Evolutionary conservation across 1,139 yeast species (phyloP), one percentile per base, ranked within the genome.

Genomic region (Suhomyces wounanorum): DNA sequence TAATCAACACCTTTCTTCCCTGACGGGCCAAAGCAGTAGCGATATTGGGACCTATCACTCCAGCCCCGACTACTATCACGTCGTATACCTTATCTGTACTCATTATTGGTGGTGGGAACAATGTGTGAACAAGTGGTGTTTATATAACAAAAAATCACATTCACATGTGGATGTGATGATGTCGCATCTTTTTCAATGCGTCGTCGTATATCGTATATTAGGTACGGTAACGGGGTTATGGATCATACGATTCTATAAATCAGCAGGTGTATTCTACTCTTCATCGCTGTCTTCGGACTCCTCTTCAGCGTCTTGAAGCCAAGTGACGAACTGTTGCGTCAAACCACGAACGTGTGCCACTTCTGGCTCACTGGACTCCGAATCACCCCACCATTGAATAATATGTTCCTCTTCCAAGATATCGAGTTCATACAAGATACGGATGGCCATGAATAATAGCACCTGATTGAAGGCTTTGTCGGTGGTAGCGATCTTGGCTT

Each of bases 1-100:
- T 73, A 39, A 87, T 82, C 50, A 87, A 67, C 17, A 87, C 94
- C 48, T 79, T 77, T 60, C 96, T 78, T 38, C 98, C 98, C 63
- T 89, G 96, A 60, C 95, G 80, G 1, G 97, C 98, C 52, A 94
- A 72, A 3, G 90, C 91, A 0, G 92, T 87, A 44, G 98, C 98
- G 26, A 94, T 78, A 51, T 94, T 85, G 4, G 99, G 97, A 1
- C 99, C 99, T 13, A 89, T 86, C 18, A 94, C 96, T 41, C 99
- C 99, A 13, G 98, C 97, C 17, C 99, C 98, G 35, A 94, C 81
- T 28, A 88, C 84, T 35, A 87, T 82, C 35, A 77, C 87, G 60
- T 87, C 95, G 65, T 78, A 81, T 36, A 40, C 28, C 2, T 43
- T 38, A 2, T 39, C 18, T 6, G 43, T 44, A 16, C 44, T 43